Base-by-base conservation (phyloP, 495 filamentous ascomycete species). In the Halenospora varia region DNA sequence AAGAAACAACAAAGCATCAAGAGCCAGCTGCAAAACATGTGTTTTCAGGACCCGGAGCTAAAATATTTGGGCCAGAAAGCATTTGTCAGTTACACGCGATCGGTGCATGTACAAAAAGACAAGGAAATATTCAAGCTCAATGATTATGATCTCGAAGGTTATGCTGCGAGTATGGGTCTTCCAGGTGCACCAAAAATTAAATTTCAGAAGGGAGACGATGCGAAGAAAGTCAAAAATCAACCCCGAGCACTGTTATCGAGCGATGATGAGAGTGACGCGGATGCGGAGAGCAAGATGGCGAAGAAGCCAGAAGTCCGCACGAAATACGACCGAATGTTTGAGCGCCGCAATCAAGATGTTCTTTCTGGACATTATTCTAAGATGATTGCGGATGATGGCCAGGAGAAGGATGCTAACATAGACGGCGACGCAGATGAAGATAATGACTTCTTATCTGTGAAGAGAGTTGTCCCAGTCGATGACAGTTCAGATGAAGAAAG, bases 51-150 rank as follows among this genome's bases (percentile, higher is more conserved):
- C 44, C 87, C 93, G 1, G 89, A 95, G 63, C 72, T 97, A 51
- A 97, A 97, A 62, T 97, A 97, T 68, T 76, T 97, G 2, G 95
- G 88, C 3, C 94, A 97, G 65, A 97, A 97, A 66, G 92, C 94
- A 0, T 99, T 99, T 60, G 83, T 92, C 54, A 89, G 86, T 41
- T 96, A 97, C 69, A 84, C 85, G 15, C 82, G 85, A 45, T 92
- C 89, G 8, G 71, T 97, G 49, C 83, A 90, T 68, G 73, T 96
- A 22, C 92, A 97, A 71, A 92, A 89, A 63, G 92, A 99, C 65
- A 96, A 93, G 72, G 89, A 95, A 25, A 79, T 91, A 2, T 99
- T 97, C 69, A 82, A 92, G 50, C 72, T 97, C 8, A 83, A 87
- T 39, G 77, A 88, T 17, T 78, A 96, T 26, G 84, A 90, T 42